Base-by-base conservation (phyloP, 2,329 filamentous ascomycete species). In the Colletotrichum falcatum region DNA sequence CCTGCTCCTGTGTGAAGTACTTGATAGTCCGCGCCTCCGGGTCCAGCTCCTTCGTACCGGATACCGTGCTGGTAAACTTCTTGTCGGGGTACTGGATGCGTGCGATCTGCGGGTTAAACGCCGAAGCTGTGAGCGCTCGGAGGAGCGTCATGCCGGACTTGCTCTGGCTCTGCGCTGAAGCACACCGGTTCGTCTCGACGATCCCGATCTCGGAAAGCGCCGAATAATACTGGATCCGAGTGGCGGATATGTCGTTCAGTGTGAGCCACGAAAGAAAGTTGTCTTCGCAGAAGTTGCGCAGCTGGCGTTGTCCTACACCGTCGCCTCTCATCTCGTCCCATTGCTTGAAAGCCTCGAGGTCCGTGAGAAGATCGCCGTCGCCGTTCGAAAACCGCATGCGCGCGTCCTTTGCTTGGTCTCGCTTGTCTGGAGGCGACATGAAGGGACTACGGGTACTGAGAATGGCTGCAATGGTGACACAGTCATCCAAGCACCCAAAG, bases 51-150 rank as follows among this genome's bases (percentile, higher is more conserved):
- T 98, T 93, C 0, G 96, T 94, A 9, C 96, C 96, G 1, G 94
- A 93, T 73, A 97, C 89, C 2, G 93, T 94, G 44, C 91, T 90
- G 16, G 93, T 93, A 80, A 97, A 99, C 80, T 98, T 98, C 84
- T 97, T 97, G 82, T 97, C 94, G 0, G 96, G 96, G 75, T 98
- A 94, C 74, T 94, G 92, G 78, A 99, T 97, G 63, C 95, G 90
- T 18, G 94, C 94, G 73, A 98, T 90, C 81, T 98, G 95, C 0
- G 96, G 96, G 37, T 90, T 88, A 79, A 94, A 94, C 3, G 92
- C 90, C 4, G 91, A 91, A 5, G 92, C 92, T 33, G 93, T 88
- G 30, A 94, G 82, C 1, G 91, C 92, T 28, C 92, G 89, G 26
- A 94, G 83, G 33, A 94, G 85, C 18, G 86, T 80, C 39, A 74